Base-by-base conservation (phyloP, 2,329 filamentous ascomycete species). In the Colletotrichum cordylinicola region DNA sequence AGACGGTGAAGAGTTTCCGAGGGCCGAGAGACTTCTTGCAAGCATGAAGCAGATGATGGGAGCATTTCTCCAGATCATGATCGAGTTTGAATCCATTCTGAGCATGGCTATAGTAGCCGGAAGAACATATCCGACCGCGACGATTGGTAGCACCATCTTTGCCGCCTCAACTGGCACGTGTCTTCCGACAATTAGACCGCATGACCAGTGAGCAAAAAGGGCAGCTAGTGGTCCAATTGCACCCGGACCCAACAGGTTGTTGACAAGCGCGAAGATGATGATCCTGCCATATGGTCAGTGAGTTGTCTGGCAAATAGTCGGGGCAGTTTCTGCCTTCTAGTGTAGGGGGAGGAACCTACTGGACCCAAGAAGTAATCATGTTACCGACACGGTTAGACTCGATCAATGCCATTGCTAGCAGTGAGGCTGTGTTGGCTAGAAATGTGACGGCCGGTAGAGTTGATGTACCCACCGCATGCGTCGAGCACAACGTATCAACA, bases 311-410 rank as follows among this genome's bases (percentile, higher is more conserved):
- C n/a, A n/a, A n/a, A n/a, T n/a, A n/a, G n/a, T n/a, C n/a, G n/a
- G n/a, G n/a, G n/a, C n/a, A n/a, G n/a, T n/a, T n/a, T n/a, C n/a
- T n/a, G n/a, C n/a, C n/a, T n/a, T n/a, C n/a, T n/a, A n/a, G n/a
- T n/a, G n/a, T n/a, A n/a, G n/a, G n/a, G n/a, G n/a, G 4, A 33
- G 12, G 1, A 18, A 24, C 71, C 6, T 48, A 74, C 71, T 67
- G 69, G 15, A 21, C 15, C 3, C 35, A 24, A 5, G 33, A 24
- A 4, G 66, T 43, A 8, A 74, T 33, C 1, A 16, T 37, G n/a
- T 74, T 70, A 2, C 71, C 71, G 6, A 37, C 8, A 9, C 71
- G 66, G 16, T 58, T 60, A 1, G 56, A 58, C 10, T 74, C 71
- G 7, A 52, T 33, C 2, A 70, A 16, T 66, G 56, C 69, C 13